These are phyloP conservation scores for Tuber microsphaerosporum DNA, from an alignment of 495 filamentous ascomycete species.

Conservation along the genomic window DNA sequence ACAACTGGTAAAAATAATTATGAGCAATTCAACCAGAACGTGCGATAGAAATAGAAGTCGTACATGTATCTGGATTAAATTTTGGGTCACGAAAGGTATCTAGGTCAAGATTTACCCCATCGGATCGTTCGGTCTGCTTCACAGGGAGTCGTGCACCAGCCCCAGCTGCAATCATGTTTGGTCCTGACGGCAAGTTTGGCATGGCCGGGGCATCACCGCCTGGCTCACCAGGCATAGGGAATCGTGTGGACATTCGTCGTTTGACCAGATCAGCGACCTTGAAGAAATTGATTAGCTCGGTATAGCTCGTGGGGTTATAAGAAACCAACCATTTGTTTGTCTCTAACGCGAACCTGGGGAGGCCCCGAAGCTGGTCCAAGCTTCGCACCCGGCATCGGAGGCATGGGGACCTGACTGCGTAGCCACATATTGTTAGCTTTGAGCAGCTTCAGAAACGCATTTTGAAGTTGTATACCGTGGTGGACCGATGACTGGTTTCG, in stretches of 20 bases:
- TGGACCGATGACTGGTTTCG: slow-evolving; percentile 40
- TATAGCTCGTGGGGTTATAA: not conserved
- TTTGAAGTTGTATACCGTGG: slow-evolving; percentile 28
- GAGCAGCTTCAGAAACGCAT: not conserved
- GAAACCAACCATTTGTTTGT: slow-evolving; percentile 34
- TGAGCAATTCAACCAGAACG: not conserved
- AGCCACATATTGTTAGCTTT: not conserved
- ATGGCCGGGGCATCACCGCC: slow-evolving; percentile 29
- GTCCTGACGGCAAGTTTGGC: slow-evolving; percentile 36
- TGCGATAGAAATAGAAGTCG: slow-evolving; percentile 22
- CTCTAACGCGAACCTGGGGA: slow-evolving; percentile 36
- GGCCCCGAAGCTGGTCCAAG: slow-evolving; percentile 14
- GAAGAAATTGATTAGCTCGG: not conserved
- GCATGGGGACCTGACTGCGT: slow-evolving; percentile 40
- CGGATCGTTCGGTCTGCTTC: slow-evolving; percentile 18
- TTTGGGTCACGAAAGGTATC: slow-evolving; percentile 72
- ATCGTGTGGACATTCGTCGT: slow-evolving; percentile 83
- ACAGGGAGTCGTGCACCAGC: slow-evolving; percentile 35
- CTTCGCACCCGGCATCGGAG: slow-evolving; percentile 40
- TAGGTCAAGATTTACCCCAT: slow-evolving; percentile 54
- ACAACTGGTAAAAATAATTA: slow-evolving; percentile 53
- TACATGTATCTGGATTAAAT: slow-evolving; percentile 60
- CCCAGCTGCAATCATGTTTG: slow-evolving; percentile 27
- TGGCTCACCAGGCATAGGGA: slow-evolving; percentile 48
- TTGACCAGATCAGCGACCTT: slow-evolving; percentile 75